Percentiles rank a stretch among this genome's conserved stretches.
phyloP scores from a whole-genome alignment of 257 asterid genomes.

The Solanum pinnatisectum region DNA sequence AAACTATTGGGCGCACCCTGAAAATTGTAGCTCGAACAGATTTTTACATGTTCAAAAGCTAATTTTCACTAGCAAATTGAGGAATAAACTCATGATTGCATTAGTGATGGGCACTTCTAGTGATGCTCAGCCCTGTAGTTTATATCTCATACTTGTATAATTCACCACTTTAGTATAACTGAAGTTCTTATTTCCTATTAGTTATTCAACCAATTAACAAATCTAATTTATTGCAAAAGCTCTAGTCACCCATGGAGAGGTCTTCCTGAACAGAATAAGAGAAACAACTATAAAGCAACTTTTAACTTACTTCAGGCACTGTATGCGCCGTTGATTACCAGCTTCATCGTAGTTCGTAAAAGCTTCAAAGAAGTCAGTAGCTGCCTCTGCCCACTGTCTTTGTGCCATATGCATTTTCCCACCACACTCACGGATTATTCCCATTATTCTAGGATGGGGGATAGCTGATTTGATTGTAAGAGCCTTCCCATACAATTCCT shows the following conservation, averaged over 20 bases:
- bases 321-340: constrained; percentile 91
- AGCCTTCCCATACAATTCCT: constrained; percentile 87
- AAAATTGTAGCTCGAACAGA: not conserved
- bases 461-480: constrained; percentile 93
- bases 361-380: constrained; percentile 98
- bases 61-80: not conserved
- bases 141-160: not conserved
- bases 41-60: not conserved
- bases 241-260: not conserved
- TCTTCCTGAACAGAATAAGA: not conserved
- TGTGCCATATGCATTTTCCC: constrained; percentile 99
- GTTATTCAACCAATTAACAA: not conserved
- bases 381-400: constrained; percentile 93
- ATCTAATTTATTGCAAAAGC: not conserved
- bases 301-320: constrained; percentile 71
- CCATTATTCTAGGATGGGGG: constrained; percentile 99
- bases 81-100: not conserved
- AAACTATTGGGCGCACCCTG: not conserved
- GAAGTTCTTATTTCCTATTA: not conserved
- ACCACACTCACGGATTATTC: constrained; percentile 97
- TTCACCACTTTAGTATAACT: not conserved
- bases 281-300: not conserved
- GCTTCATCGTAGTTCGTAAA: constrained; percentile 97
- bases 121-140: not conserved
- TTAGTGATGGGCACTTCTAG: not conserved